Base-by-base conservation (phyloP, 495 filamentous ascomycete species). In the Emericellopsis terricola region DNA sequence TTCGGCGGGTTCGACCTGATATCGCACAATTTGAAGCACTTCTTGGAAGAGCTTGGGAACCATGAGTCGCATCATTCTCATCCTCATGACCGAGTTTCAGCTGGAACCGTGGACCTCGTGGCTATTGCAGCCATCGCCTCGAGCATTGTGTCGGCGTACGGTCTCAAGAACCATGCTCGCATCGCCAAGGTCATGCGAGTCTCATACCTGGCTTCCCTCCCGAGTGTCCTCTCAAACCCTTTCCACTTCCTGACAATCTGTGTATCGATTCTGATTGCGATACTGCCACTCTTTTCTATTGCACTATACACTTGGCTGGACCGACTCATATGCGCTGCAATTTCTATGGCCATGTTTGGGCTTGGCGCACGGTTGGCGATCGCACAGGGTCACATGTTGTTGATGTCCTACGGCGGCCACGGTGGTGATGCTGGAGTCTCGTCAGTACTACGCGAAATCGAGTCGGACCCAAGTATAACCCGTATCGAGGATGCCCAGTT, bases 1-100 rank as follows among this genome's bases (percentile, higher is more conserved):
- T 97, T 97, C 52, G 93, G 94, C 72, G 86, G 87, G 15, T 73
- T 97, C 45, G 89, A 97, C 46, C 69, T 96, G 26, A 77, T 97
- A 29, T 86, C 80, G 27, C 89, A 97, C 46, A 84, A 85, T 40
- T 55, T 91, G 11, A 84, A 92, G 47, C 89, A 97, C 52, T 61
- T 85, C 10, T 71, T 96, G 27, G 71, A 75, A 42, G 57, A 56
- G 2, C 50, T 66, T 15, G 64, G 67, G 15, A 46, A 51, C 7
- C 67, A 72, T 42, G 42, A 48, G n/a, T 61, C 81, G 2, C 81
- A 92, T 47, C 78, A 82, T 39, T 54, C 65, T 2, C 71, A 83
- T 41, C 57, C 61, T 0, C 71, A 81, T 44, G 65, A 72, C 15
- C 47, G 45, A 18, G 71, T 91, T 27, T 71, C 73, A 2, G 56